Percentiles rank a stretch among this genome's conserved stretches.
Evolutionary conservation across 2,329 filamentous ascomycete species (phyloP).

Genomic region (Cercospora sp.): DNA sequence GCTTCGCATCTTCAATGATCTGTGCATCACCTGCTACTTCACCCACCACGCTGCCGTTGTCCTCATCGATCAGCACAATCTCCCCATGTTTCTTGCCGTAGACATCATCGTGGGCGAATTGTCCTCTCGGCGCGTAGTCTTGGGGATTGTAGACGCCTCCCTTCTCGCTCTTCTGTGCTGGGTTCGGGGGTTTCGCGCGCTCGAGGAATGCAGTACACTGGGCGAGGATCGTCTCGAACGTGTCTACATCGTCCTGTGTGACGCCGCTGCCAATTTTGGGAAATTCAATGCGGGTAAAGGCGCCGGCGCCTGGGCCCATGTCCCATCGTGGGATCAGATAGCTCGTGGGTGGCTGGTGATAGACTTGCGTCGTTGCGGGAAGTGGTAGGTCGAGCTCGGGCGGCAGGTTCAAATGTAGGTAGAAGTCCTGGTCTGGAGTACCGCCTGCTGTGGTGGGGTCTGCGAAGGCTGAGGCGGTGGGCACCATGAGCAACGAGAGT

Average conservation of each 20-base stretch:
- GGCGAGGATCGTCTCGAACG: constrained; percentile 96
- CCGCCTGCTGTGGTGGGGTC: constrained; percentile 57
- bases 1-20: constrained; percentile 71
- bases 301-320: constrained; percentile 79
- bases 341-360: constrained; percentile 87
- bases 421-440: constrained; percentile 81
- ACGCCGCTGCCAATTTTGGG: constrained; percentile 70
- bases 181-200: constrained; percentile 64
- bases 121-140: constrained; percentile 71
- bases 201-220: constrained; percentile 96
- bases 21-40: constrained; percentile 82
- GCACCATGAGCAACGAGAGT: constrained; percentile 91
- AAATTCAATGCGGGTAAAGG: constrained; percentile 92
- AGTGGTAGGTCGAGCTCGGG: constrained; percentile 92
- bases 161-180: constrained; percentile 36
- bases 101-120: constrained; percentile 56
- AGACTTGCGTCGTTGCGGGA: constrained; percentile 94
- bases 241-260: constrained; percentile 88
- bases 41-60: constrained; percentile 92
- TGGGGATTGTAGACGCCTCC: constrained; percentile 70
- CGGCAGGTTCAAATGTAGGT: constrained; percentile 90
- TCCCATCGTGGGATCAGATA: constrained; percentile 97
- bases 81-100: constrained; percentile 57
- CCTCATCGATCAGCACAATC: constrained; percentile 91
- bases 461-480: constrained; percentile 72